Base-by-base conservation (phyloP, 1,139 yeast species). In the Suhomyces choctaworum region DNA sequence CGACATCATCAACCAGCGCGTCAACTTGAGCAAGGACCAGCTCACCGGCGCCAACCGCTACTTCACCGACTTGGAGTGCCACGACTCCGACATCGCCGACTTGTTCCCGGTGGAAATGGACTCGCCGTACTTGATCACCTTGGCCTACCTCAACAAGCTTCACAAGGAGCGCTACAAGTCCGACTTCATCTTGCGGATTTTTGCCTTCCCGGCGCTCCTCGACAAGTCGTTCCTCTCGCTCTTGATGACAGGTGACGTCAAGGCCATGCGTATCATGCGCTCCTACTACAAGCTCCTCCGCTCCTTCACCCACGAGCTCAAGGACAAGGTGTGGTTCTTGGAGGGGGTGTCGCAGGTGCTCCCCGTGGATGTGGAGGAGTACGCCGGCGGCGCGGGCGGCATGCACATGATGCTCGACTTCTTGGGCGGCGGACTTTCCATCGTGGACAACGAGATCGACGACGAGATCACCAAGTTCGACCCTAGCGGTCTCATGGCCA, bases 371-470 rank as follows among this genome's bases (percentile, higher is more conserved):
- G 94, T 84, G 14, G 94, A 84, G 45, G 87, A 83, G 48, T 84
- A 84, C 52, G 79, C 86, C 11, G 92, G 92, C 9, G 92, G 92
- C 4, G 77, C 77, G 34, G 92, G 94, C 33, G 92, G 92, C 43
- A 82, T 82, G 88, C 88, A 83, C 54, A 84, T 84, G 92, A 84
- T 84, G 94, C 66, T 84, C 60, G 92, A 84, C 58, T 84, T 84
- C 64, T 66, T 84, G 19, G 92, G 92, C 12, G 92, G 92, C 3
- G 86, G 87, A 1, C 72, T 82, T 7, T 59, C 70, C 10, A 67
- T 70, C 17, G 64, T 68, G 15, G 73, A 67, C 41, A 65, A 62
- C 43, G 70, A 69, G 36, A 53, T 68, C 10, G 73, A 66, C 44
- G 61, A 57, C 19, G 60, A 54, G 15, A 61, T 75, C 26, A 64